phyloP scores from a whole-genome alignment of 2,329 filamentous ascomycete species.

The Colletotrichum gigasporum region DNA sequence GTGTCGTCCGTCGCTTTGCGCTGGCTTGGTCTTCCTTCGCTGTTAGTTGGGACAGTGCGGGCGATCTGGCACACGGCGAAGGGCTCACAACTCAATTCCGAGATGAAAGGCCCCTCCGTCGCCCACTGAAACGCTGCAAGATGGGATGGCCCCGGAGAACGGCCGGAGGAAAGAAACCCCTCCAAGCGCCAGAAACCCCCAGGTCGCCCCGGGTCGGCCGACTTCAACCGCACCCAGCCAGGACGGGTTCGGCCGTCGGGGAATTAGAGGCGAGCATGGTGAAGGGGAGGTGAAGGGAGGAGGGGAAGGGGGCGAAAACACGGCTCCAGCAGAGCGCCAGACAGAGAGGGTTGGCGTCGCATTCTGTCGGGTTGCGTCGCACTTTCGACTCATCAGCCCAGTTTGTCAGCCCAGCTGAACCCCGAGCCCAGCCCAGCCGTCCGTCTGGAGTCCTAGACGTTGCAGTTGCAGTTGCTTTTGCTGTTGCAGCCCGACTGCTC shows the following conservation, averaged over 20 bases:
- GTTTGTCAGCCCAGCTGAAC: not conserved
- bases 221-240: conserved; percentile 2
- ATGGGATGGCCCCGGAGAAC: conserved; percentile 25
- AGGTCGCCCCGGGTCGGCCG: not conserved
- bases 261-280: not conserved
- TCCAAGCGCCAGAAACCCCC: not conserved
- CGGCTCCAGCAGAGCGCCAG: too few species aligned
- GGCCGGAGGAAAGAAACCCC: conserved; percentile 19
- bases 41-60: conserved; percentile 10
- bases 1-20: too few species aligned
- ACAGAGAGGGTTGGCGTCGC: conserved; percentile 6
- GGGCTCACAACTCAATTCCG: conserved; percentile 9
- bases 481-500: not conserved
- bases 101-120: conserved; percentile 6
- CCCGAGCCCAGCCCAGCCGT: not conserved
- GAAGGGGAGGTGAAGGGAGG: not conserved
- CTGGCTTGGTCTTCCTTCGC: too few species aligned
- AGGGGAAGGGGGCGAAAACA: not conserved
- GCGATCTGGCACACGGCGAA: conserved; percentile 11
- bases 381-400: conserved; percentile 9
- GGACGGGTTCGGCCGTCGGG: conserved; percentile 6
- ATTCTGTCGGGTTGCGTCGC: conserved; percentile 26
- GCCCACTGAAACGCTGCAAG: conserved; percentile 17
- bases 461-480: not conserved
- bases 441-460: not conserved